Base-by-base conservation (phyloP, 75 land plant species). In the Gnetum montanum region DNA sequence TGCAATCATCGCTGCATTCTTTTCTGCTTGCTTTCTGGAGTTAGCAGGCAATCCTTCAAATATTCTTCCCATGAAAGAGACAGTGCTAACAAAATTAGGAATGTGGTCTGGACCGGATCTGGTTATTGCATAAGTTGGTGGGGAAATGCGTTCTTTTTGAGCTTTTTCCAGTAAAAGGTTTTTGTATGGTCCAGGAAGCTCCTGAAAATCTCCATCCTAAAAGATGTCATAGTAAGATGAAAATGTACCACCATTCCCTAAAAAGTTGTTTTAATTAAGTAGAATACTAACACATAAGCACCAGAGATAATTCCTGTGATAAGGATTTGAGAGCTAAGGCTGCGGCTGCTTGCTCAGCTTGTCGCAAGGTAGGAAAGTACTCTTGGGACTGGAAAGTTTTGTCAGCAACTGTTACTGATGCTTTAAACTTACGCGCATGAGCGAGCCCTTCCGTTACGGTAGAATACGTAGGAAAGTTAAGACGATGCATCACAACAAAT, bases 21-120 rank as follows among this genome's bases (percentile, higher is more conserved):
- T 61, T 59, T 86, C 90, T 34, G 86, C 83, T 47, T 67, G 77
- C 58, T 83, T 86, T 65, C 79, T 86, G 1, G 80, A 58, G 50
- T 58, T 83, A 2, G 80, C 77, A 60, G 30, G 35, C 8, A 36
- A 50, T 5, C 90, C 90, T 43, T 6, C 3, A 48, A 79, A 86
- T 38, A 4, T 41, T 33, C 72, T 57, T 19, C 70, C 80, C 31
- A 40, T 70, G 34, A 79, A 51, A 61, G 60, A 68, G 34, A 86
- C 75, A 38, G 69, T 75, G 3, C 77, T 68, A 3, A 40, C 36
- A 59, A 83, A 83, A 19, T 28, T 16, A 25, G 77, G 83, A 4
- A 31, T 23, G 59, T 78, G 77, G 46, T 31, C 3, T 30, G 47
- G 51, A 34, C 80, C 80, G 43, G 57, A 58, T 7, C 2, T 18